Base-by-base conservation (phyloP, 106 monocot genomes). In the Dendrobium huoshanense region DNA sequence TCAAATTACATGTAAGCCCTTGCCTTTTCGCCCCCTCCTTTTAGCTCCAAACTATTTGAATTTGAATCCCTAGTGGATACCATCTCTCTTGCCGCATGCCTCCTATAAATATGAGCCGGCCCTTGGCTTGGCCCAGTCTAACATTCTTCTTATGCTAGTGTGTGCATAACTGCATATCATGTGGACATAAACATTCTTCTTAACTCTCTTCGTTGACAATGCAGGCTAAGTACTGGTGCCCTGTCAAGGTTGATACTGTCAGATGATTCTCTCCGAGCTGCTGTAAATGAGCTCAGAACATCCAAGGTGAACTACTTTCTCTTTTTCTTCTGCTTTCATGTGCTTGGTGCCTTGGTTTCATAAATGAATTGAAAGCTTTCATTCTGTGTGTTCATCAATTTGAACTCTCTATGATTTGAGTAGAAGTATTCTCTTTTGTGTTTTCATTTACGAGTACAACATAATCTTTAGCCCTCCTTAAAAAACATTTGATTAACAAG, bases 181-280 rank as follows among this genome's bases (percentile, higher is more conserved):
- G 29, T 20, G 48, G 37, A 48, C 15, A 25, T 61, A 47, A 61
- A 49, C 45, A 74, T 40, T 72, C 27, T 74, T 22, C 5, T 49
- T 67, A 49, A 15, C 59, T 51, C 81, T 8, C 20, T 47, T 40
- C 79, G 13, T 51, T 22, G 79, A 31, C 42, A 77, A 33, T 86
- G 54, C 90, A 99, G 99, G 80, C 82, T 99, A 83, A 99, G 93
- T 80, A 99, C 99, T 0, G 99, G 99, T 48, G 95, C 95, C 59
- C 77, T 99, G 68, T 99, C 99, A 80, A 89, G 90, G 79, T 84
- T 99, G 75, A 80, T 99, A 81, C 76, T 99, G 33, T 99, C 99
- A 65, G 95, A 99, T 78, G 99, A 99, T 86, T 91, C 99, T 67
- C 95, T 99, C 65, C 85, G 95, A 77, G 73, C 83, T 85, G 91